Percentiles rank a stretch among this genome's conserved stretches.
Evolutionary conservation across 129 eudicot species (phyloP).

Genomic region (Cynara cardunculus): DNA sequence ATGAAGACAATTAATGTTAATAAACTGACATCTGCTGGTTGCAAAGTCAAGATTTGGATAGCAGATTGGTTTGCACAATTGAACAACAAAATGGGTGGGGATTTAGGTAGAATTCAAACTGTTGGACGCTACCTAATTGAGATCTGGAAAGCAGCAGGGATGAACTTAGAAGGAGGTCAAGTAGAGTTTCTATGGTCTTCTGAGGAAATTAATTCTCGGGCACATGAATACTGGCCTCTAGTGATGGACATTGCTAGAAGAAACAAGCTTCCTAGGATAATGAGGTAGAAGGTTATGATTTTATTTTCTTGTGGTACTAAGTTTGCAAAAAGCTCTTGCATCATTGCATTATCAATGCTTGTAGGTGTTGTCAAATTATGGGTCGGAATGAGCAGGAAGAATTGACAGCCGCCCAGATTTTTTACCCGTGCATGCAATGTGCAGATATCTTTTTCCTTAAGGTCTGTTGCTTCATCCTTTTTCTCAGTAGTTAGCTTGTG

Average conservation of each 20-base stretch:
- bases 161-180: slow-evolving; percentile 58
- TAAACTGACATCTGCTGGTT: slow-evolving; percentile 83
- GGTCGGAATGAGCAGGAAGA: slow-evolving; percentile 54
- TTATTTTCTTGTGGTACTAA: neutral
- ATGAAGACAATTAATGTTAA: slow-evolving; percentile 89
- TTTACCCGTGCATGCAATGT: slow-evolving; percentile 96
- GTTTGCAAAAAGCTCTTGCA: neutral
- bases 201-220: slow-evolving; percentile 63
- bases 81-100: slow-evolving; percentile 91
- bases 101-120: slow-evolving; percentile 60
- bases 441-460: slow-evolving; percentile 87
- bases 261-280: slow-evolving; percentile 53
- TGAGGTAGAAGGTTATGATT: slow-evolving; percentile 29
- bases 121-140: slow-evolving; percentile 79
- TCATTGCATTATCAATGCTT: neutral
- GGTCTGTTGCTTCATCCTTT: slow-evolving; percentile 29
- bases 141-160: slow-evolving; percentile 85
- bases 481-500: no score
- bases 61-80: slow-evolving; percentile 94
- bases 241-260: slow-evolving; percentile 71
- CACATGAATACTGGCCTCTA: slow-evolving; percentile 84
- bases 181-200: slow-evolving; percentile 91
- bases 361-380: slow-evolving; percentile 43
- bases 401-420: slow-evolving; percentile 83
- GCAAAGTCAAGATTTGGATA: slow-evolving; percentile 92